Percentiles rank a stretch among this genome's conserved stretches.
Conservation (phyloP, 2,329 filamentous ascomycete species). For the Neoascochyta sp. region DNA sequence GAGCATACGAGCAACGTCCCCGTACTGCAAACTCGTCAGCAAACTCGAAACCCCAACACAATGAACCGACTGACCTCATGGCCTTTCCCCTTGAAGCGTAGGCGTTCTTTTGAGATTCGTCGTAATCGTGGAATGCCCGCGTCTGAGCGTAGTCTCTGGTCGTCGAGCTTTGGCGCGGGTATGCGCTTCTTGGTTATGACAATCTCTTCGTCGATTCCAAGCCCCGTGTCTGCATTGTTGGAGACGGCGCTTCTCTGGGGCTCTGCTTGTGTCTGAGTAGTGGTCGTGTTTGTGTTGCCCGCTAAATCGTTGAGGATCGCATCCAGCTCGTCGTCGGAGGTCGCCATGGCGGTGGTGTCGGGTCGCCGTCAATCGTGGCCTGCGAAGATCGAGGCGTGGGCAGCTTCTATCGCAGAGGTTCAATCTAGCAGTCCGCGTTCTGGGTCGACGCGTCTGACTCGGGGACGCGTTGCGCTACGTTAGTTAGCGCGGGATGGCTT, state of each 20-base stretch:
- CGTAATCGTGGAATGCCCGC: slow-evolving; percentile 80
- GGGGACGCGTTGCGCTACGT: too few species aligned
- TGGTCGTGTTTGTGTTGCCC: slow-evolving; percentile 38
- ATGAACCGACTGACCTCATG: slow-evolving; percentile 64
- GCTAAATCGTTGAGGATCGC: slow-evolving; percentile 75
- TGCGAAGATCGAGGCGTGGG: too few species aligned
- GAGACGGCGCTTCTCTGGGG: slow-evolving; percentile 6
- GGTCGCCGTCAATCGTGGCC: too few species aligned
- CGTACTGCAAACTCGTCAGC: slow-evolving; percentile 57
- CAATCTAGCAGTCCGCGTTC: too few species aligned
- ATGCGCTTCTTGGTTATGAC: slow-evolving; percentile 72
- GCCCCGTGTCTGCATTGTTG: slow-evolving; percentile 46
- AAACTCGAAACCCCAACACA: neutral
- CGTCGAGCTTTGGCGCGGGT: slow-evolving; percentile 83
- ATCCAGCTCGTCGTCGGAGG: slow-evolving; percentile 53
- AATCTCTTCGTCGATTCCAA: slow-evolving; percentile 85
- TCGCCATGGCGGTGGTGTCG: too few species aligned
- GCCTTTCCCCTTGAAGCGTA: slow-evolving; percentile 87
- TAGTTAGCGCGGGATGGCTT: too few species aligned
- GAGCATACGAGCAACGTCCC: slow-evolving; percentile 75
- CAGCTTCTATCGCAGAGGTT: too few species aligned
- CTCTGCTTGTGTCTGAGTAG: slow-evolving; percentile 16
- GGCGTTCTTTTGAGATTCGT: slow-evolving; percentile 61
- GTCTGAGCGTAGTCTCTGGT: slow-evolving; percentile 73
- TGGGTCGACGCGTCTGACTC: too few species aligned